Evolutionary conservation across 768 basidiomycete genomes (phyloP), one percentile per base, ranked within the genome.

Genomic region (Russula griseocarnosa): DNA sequence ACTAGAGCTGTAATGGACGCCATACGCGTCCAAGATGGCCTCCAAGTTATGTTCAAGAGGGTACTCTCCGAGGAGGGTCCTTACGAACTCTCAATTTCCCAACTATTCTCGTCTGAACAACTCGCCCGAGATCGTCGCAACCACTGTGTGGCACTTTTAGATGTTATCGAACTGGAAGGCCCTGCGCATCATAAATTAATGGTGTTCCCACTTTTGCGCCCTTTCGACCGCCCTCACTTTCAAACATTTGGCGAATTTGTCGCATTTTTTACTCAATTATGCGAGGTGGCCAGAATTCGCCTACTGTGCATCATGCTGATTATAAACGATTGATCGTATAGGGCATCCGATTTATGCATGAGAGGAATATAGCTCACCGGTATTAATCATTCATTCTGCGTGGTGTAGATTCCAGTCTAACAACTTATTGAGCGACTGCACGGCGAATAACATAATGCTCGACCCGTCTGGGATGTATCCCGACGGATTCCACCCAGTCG

Each of bases 181-280:
- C 7, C 24, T 32, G 14, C 61, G 68, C 22, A 42, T 67, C 7
- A 36, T 26, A 18, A 44, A 18, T 4, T 73, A 3, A 58, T 79
- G 18, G 76, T 77, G 9, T 72, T 76, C 70, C 77, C 78, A 1
- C 64, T 74, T n/a, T 59, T 77, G 14, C 69, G 72, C 4, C 38
- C 18, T 3, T 73, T 61, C 60, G 32, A 73, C 40, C 60, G 70
- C 9, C 77, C 76, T 1, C 67, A 30, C 0, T 75, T 79, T 55
- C 63, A 71, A 38, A 77, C 74, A 0, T 55, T 76, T 7, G 76
- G 78, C 1, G 78, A 79, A 66, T 73, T 70, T 1, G 54, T 78
- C 0, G 74, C 73, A 8, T 77, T 72, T 55, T 66, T 76, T 30
- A 55, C 65, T 0, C 76, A 78, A 58, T 30, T 77, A 0, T 70